These are phyloP conservation scores for Candida methanosorbosa DNA, from an alignment of 805 yeast genomes.

Conservation along the genomic window DNA sequence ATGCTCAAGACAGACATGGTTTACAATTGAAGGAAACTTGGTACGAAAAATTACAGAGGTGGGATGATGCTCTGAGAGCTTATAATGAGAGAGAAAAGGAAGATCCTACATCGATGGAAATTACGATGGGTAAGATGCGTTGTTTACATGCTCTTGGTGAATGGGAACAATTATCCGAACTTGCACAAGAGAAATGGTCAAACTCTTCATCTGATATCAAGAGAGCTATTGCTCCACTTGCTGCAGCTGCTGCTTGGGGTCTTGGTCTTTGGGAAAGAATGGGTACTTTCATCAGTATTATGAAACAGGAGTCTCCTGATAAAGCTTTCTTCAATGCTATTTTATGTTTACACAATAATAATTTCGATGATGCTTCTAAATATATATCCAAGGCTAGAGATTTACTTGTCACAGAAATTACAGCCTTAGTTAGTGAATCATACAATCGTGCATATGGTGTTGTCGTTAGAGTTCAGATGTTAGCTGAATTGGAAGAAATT, in stretches of 20 bases:
- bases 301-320: conserved; percentile 91
- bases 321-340: conserved; percentile 93
- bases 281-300: conserved; percentile 83
- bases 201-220: conserved; percentile 62
- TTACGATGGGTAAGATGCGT: conserved; percentile 96
- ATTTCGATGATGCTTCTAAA: conserved; percentile 69
- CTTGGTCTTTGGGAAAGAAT: conserved; percentile 93
- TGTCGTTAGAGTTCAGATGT: conserved; percentile 93
- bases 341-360: conserved; percentile 73
- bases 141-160: conserved; percentile 98
- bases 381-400: conserved; percentile 85
- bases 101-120: conserved; percentile 69
- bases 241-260: conserved; percentile 99
- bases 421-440: conserved; percentile 91
- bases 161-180: conserved; percentile 85
- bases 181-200: conserved; percentile 84
- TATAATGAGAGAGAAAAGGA: conserved; percentile 68
- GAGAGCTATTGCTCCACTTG: conserved; percentile 88
- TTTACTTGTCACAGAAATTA: conserved; percentile 81
- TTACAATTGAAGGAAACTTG: conserved; percentile 92
- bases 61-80: conserved; percentile 96
- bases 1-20: conserved; percentile 86
- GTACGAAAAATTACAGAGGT: conserved; percentile 93
- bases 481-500: conserved; percentile 93
- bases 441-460: conserved; percentile 96